Evolutionary conservation across 352 stramenopile genomes (phyloP), one percentile per base, ranked within the genome.

Genomic region (Pythium rhizo-oryzae): DNA sequence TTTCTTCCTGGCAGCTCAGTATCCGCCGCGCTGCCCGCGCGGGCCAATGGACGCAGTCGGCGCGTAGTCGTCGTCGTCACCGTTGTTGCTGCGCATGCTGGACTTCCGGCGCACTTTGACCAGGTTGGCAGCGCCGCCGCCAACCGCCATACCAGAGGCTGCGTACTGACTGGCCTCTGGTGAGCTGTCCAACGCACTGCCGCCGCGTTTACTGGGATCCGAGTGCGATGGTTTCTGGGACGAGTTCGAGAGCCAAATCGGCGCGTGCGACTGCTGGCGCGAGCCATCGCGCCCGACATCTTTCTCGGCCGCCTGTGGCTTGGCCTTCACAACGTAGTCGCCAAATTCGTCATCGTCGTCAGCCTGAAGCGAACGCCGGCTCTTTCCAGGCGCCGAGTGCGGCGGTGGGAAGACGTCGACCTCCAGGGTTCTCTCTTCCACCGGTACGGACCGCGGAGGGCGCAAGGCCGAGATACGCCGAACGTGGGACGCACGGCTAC

Each of bases 51-150:
- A 3, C 11, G 59, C 12, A 19, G 33, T 30, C 21, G 49, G 4
- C 12, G 28, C 16, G 19, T 41, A 43, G 24, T 82, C 66, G 64
- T 80, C 67, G n/a, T 84, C 71, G 18, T 79, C 73, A 9, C 73
- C 75, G 54, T 86, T 86, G 55, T 84, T 87, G 59, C 66, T 81
- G 19, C 77, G 75, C 24, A 79, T 64, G 25, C 70, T 78, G 60
- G 74, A 91, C 55, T 89, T 89, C 37, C 82, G 81, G 5, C 83
- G 71, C 47, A 87, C 81, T 71, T 93, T 93, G 69, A 92, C 74
- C 3, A 93, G 69, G 4, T 85, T 84, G 11, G 78, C 80, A 0
- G 81, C 80, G 8, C 85, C 85, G n/a, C 80, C 82, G 11, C 76
- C 81, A 8, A 86, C 76, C 24, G 78, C 53, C 43, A 68, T 64